Evolutionary conservation across 2,329 filamentous ascomycete species (phyloP), one percentile per base, ranked within the genome.

Genomic region (Chaetothyriales sp.): DNA sequence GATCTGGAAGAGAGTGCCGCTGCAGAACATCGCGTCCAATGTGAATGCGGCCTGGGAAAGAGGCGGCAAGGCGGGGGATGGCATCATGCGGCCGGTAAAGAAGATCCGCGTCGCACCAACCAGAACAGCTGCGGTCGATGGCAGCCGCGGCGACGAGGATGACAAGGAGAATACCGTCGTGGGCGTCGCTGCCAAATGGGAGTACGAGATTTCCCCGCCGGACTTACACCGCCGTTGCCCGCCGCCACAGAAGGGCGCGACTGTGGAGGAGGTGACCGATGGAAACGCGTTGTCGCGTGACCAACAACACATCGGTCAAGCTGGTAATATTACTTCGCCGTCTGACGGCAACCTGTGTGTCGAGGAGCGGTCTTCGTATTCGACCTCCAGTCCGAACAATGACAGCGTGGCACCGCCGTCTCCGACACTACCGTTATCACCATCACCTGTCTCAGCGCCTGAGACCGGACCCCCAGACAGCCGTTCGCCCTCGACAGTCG

Each of bases 1-100:
- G 51, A 62, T 72, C 50, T 72, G 70, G 70, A 72, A 71, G 56
- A 65, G 70, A 46, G 64, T 71, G 20, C 57, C 56, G 2, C 48
- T 59, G 22, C 53, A 50, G 19, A 52, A 47, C 43, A 46, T 55
- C 43, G 49, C 46, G 10, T 20, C 50, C 20, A 50, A 51, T 36
- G 26, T 46, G 3, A 49, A 43, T 10, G 43, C 52, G 10, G 53
- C 47, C 4, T 53, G 55, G 52, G 54, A 48, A 42, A 54, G 53
- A 43, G 48, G 51, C 15, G 49, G 50, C 20, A 36, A 15, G 32
- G 32, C 15, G 4, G 32, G 43, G 7, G 18, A 36, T 19, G 43
- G 39, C 50, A 57, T 47, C 45, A 54, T 45, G 19, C 43, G 53
- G 45, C 45, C 50, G 18, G 55, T 57, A n/a, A 61, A 55, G 50